Evolutionary conservation across 805 yeast species (phyloP).

Genomic region (Candida pseudofarinosa): DNA sequence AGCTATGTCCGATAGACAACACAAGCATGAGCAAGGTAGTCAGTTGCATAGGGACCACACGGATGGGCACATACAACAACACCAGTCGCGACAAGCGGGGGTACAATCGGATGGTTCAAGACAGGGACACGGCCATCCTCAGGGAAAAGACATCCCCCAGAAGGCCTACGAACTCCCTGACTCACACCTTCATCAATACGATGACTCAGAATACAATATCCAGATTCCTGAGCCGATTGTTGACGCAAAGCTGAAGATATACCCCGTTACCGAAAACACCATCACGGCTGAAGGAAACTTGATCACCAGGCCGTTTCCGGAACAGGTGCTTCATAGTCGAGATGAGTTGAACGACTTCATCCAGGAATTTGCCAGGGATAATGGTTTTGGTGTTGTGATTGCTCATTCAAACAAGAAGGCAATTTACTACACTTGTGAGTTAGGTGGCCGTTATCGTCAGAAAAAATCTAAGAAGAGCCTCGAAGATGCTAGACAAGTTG

Average conservation of each 20-base stretch:
- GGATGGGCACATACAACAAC: slow-evolving; percentile 4
- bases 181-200: slow-evolving; percentile 11
- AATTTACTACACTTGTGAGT: slow-evolving; percentile 55
- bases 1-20: slow-evolving; percentile 12
- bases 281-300: slow-evolving; percentile 47
- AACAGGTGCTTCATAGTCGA: slow-evolving; percentile 47
- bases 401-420: slow-evolving; percentile 58
- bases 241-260: slow-evolving; percentile 39
- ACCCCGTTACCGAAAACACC: slow-evolving; percentile 42
- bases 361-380: slow-evolving; percentile 52
- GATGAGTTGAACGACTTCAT: slow-evolving; percentile 51
- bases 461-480: slow-evolving; percentile 34
- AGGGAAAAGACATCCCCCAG: slow-evolving; percentile 8
- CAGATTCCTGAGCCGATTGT: slow-evolving; percentile 46
- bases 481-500: slow-evolving; percentile 20
- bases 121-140: slow-evolving; percentile 1
- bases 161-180: slow-evolving; percentile 9
- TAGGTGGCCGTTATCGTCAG: slow-evolving; percentile 54
- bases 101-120: slow-evolving; percentile 11
- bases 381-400: slow-evolving; percentile 57
- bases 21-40: slow-evolving; percentile 11
- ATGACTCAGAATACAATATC: slow-evolving; percentile 39
- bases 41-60: slow-evolving; percentile 1
- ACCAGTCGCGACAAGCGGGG: slow-evolving; percentile 8
- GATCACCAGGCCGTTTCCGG: slow-evolving; percentile 52